Conservation (phyloP, 1,139 yeast genomes). For the Geotrichum klebahnii region DNA sequence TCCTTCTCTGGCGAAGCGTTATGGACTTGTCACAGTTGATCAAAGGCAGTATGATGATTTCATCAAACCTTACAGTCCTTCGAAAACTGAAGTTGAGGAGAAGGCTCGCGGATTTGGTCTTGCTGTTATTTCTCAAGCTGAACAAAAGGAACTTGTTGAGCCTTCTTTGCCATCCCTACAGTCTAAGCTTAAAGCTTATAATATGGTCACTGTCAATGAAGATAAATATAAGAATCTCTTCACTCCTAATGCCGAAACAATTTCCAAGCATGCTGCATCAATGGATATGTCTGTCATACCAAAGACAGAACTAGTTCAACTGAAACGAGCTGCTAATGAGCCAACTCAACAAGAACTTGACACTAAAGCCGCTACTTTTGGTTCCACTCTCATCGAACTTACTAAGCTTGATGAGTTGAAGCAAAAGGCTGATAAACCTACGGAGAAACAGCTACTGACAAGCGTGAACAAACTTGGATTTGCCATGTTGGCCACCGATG, state of each 20-base stretch:
- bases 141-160: constrained; percentile 13
- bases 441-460: constrained; percentile 31
- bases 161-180: constrained; percentile 33
- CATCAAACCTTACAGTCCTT: constrained; percentile 28
- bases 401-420: constrained; percentile 32
- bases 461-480: constrained; percentile 31
- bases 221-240: constrained; percentile 36
- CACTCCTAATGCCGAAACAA: constrained; percentile 6
- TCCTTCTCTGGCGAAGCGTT: constrained; percentile 28
- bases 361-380: constrained; percentile 39
- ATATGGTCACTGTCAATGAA: constrained; percentile 17
- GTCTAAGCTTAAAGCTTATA: constrained; percentile 11
- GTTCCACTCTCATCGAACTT: constrained; percentile 36
- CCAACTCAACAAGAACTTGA: constrained; percentile 16
- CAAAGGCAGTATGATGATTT: constrained; percentile 25
- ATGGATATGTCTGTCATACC: constrained; percentile 43
- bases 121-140: constrained; percentile 15
- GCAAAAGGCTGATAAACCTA: constrained; percentile 30
- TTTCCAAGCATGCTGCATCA: constrained; percentile 7
- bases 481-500: constrained; percentile 33
- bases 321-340: constrained; percentile 10
- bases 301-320: constrained; percentile 29
- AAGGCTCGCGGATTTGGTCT: constrained; percentile 25
- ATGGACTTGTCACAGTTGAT: constrained; percentile 34
- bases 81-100: constrained; percentile 29